These are phyloP conservation scores for Phytophthora idaei DNA, from an alignment of 352 stramenopile genomes.

Conservation along the genomic window DNA sequence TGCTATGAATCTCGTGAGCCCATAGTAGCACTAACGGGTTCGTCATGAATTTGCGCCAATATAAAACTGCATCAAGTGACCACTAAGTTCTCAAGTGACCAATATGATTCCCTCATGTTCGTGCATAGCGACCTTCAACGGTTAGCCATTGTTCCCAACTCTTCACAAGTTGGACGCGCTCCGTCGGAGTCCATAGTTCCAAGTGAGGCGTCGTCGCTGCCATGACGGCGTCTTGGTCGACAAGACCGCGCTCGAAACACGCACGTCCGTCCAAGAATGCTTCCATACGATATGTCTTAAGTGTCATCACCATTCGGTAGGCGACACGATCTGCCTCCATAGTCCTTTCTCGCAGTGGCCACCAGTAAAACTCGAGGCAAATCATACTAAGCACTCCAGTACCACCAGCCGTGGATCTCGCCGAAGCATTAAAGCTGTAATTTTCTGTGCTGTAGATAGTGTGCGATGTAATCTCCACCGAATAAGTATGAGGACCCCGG, in stretches of 20 bases:
- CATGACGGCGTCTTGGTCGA: not conserved
- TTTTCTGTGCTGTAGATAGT: not conserved
- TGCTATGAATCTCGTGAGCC: too few species aligned
- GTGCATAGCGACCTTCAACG: not conserved
- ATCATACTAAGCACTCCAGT: not conserved
- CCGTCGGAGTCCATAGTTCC: not conserved
- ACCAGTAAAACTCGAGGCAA: conserved; percentile 5
- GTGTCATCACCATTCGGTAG: not conserved
- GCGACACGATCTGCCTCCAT: not conserved
- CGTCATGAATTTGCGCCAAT: too few species aligned
- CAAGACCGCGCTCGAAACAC: not conserved
- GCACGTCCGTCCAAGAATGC: not conserved
- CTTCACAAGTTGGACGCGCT: not conserved
- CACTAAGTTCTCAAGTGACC: not conserved
- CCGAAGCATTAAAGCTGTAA: not conserved
- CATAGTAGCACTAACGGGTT: too few species aligned
- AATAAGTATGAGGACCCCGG: not conserved
- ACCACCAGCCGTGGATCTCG: not conserved
- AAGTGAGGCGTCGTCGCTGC: not conserved
- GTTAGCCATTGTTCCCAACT: not conserved
- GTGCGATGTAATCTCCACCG: not conserved
- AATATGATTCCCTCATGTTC: not conserved
- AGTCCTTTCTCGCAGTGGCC: not conserved
- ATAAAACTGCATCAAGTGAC: not conserved
- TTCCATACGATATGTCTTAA: not conserved